Percentiles rank a stretch among this genome's conserved stretches.
These are phyloP conservation scores for Lippia alba DNA, from an alignment of 305 asterid species.

Conservation along the genomic window DNA sequence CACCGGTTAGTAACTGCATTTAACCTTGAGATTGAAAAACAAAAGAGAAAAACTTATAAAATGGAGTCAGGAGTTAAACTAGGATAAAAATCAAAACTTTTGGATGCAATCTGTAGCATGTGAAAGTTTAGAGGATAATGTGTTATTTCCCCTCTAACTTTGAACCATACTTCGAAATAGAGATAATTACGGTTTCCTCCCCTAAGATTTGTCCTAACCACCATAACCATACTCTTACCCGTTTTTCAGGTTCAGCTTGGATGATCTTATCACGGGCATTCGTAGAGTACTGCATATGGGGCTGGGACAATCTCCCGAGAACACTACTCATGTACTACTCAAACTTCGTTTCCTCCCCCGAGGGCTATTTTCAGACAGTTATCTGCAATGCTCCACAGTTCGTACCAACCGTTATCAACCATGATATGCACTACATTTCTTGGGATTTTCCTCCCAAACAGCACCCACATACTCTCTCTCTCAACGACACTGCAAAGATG, in stretches of 20 bases:
- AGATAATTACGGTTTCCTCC: background rate
- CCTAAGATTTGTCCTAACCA: background rate
- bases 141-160: no score
- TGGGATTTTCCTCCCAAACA: slow-evolving; percentile 82
- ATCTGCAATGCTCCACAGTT: slow-evolving; percentile 68
- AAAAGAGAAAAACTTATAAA: no score
- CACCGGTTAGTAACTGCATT: slow-evolving; percentile 48
- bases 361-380: slow-evolving; percentile 81
- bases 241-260: slow-evolving; percentile 78
- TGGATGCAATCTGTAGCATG: no score
- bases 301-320: slow-evolving; percentile 87
- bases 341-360: slow-evolving; percentile 76
- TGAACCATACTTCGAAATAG: background rate
- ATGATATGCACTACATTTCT: slow-evolving; percentile 78
- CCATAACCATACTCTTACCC: background rate
- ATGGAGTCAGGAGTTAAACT: no score
- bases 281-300: slow-evolving; percentile 71
- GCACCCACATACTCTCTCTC: slow-evolving; percentile 61
- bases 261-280: slow-evolving; percentile 71
- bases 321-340: slow-evolving; percentile 83
- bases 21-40: background rate
- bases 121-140: no score
- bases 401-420: slow-evolving; percentile 61
- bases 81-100: no score
- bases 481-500: slow-evolving; percentile 63